phyloP scores from a whole-genome alignment of 2,329 filamentous ascomycete genomes.

The Cryphonectria nitschkei region DNA sequence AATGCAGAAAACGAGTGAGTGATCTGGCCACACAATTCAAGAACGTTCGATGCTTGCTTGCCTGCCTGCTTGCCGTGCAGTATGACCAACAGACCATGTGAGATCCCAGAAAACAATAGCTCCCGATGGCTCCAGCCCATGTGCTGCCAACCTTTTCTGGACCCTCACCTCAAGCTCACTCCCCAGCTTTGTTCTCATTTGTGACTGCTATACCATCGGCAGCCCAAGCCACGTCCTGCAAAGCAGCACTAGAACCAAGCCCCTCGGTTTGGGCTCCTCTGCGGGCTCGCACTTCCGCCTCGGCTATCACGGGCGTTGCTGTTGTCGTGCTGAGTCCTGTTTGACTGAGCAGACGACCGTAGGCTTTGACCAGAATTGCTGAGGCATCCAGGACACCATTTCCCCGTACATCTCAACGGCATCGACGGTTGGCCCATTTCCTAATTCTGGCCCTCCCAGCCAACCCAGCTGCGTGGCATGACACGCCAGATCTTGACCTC shows the following conservation, averaged over 20 bases:
- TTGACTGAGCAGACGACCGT: slow-evolving; percentile 11
- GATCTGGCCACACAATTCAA: not conserved
- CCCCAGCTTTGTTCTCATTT: not conserved
- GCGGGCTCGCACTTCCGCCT: not conserved
- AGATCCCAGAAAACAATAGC: not conserved
- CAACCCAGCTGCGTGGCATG: slow-evolving; percentile 89
- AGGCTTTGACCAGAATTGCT: not conserved
- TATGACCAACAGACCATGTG: not conserved
- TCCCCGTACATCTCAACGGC: slow-evolving; percentile 19
- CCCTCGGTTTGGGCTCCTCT: slow-evolving; percentile 11
- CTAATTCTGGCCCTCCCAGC: slow-evolving; percentile 74
- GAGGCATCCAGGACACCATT: slow-evolving; percentile 18
- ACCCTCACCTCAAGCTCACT: not conserved
- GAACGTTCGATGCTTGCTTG: not conserved
- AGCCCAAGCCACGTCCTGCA: slow-evolving; percentile 17
- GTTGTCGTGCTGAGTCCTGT: not conserved
- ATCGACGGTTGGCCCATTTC: slow-evolving; percentile 28
- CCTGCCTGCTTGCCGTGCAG: not conserved
- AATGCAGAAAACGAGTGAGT: slow-evolving; percentile 1
- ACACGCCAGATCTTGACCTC: slow-evolving; percentile 98
- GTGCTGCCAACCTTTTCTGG: not conserved
- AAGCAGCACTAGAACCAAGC: slow-evolving; percentile 27
- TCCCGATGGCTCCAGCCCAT: not conserved
- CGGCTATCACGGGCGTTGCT: not conserved
- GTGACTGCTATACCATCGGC: not conserved